These are phyloP conservation scores for Backusella parvicylindrica DNA, from an alignment of 192 early-diverging fungal genomes.

Conservation along the genomic window DNA sequence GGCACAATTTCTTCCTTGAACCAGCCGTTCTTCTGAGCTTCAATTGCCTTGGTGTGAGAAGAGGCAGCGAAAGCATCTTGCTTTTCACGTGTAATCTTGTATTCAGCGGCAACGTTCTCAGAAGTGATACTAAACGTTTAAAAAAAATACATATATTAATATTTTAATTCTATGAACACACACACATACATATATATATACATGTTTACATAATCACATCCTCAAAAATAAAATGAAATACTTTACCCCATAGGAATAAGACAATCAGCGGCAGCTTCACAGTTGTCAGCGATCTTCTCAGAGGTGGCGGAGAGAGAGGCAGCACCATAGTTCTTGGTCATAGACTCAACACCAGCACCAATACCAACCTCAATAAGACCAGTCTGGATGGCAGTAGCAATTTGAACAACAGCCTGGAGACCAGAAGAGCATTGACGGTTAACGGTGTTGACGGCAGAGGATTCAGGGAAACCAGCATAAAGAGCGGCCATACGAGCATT, in stretches of 20 bases:
- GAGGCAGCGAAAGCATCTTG: slow-evolving; percentile 90
- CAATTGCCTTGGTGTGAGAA: slow-evolving; percentile 80
- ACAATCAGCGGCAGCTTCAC: slow-evolving; percentile 76
- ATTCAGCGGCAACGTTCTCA: slow-evolving; percentile 94
- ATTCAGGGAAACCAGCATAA: slow-evolving; percentile 87
- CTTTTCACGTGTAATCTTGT: slow-evolving; percentile 73
- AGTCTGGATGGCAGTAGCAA: slow-evolving; percentile 84
- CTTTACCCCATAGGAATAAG: slow-evolving; percentile 76
- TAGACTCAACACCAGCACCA: slow-evolving; percentile 92
- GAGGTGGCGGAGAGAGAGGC: slow-evolving; percentile 72
- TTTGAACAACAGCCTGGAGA: slow-evolving; percentile 81
- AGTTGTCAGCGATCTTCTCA: slow-evolving; percentile 66
- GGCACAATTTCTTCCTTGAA: slow-evolving; percentile 94
- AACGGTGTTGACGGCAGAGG: slow-evolving; percentile 77
- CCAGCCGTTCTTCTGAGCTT: slow-evolving; percentile 86
- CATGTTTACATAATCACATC: not conserved
- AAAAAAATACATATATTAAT: not conserved
- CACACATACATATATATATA: no score
- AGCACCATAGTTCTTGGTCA: slow-evolving; percentile 85
- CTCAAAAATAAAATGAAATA: not conserved
- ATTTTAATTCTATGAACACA: not conserved
- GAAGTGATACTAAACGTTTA: slow-evolving; percentile 70
- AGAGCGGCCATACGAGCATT: slow-evolving; percentile 89
- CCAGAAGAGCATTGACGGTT: slow-evolving; percentile 97
- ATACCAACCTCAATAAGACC: slow-evolving; percentile 91